phyloP scores from a whole-genome alignment of 495 filamentous ascomycete species.

The Recurvomyces mirabilis region DNA sequence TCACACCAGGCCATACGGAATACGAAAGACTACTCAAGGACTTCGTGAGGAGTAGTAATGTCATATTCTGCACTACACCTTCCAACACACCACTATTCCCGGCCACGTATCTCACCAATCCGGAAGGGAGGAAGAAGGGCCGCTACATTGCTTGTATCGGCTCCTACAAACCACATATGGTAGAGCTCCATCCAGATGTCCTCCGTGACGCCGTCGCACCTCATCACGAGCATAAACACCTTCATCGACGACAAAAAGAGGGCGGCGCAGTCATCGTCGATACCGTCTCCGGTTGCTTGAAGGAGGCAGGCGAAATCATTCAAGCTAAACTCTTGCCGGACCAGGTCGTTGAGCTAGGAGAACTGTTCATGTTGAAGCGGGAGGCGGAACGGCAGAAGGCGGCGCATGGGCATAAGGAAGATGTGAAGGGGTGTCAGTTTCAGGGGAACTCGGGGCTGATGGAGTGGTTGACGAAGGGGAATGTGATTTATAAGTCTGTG shows the following conservation, averaged over 20 bases:
- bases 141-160: slow-evolving; percentile 73
- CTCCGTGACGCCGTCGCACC: slow-evolving; percentile 55
- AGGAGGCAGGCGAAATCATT: slow-evolving; percentile 82
- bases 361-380: slow-evolving; percentile 61
- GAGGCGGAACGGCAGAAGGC: slow-evolving; percentile 28
- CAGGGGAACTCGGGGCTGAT: slow-evolving; percentile 46
- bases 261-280: slow-evolving; percentile 78
- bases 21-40: slow-evolving; percentile 54
- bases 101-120: slow-evolving; percentile 48
- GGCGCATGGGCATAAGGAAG: slow-evolving; percentile 26
- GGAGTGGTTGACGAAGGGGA: slow-evolving; percentile 66
- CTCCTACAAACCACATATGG: slow-evolving; percentile 74
- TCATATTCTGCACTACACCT: slow-evolving; percentile 75
- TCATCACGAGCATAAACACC: slow-evolving; percentile 44
- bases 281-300: slow-evolving; percentile 62
- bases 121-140: slow-evolving; percentile 61
- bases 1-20: slow-evolving; percentile 62
- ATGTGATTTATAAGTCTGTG: slow-evolving; percentile 80
- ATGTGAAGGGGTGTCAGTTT: slow-evolving; percentile 26
- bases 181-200: slow-evolving; percentile 68
- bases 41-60: slow-evolving; percentile 56
- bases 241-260: slow-evolving; percentile 55
- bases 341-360: slow-evolving; percentile 77
- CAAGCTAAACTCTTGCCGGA: slow-evolving; percentile 57
- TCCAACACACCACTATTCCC: slow-evolving; percentile 51